Evolutionary conservation across 257 asterid genomes (phyloP).

Genomic region (Linderniella brevidens): DNA sequence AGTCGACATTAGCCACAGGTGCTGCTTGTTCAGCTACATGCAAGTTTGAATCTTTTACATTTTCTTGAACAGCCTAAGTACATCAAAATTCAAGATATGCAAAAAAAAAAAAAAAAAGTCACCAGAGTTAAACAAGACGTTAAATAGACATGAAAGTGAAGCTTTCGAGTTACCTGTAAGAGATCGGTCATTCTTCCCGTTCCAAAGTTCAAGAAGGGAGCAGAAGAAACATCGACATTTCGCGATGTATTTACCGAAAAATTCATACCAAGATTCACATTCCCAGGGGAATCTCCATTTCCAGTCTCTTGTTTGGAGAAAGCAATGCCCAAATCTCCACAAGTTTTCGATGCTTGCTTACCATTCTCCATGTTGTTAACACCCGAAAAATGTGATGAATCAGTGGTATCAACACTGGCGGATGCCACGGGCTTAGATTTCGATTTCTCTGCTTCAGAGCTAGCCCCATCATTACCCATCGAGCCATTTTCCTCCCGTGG

Average conservation of each 20-base stretch:
- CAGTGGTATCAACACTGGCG: no score
- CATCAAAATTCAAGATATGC: neutral
- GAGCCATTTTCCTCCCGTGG: neutral
- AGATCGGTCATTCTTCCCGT: slow-evolving; percentile 89
- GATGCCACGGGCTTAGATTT: neutral
- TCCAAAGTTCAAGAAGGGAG: slow-evolving; percentile 29
- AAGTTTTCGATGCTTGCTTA: no score
- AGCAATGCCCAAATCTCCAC: no score
- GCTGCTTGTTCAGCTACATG: neutral
- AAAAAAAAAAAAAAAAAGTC: neutral
- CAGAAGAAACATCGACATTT: slow-evolving; percentile 16
- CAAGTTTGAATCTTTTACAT: neutral
- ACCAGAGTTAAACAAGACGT: neutral
- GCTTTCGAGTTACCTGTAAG: slow-evolving; percentile 38
- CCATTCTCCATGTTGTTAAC: no score
- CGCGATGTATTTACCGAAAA: slow-evolving; percentile 18
- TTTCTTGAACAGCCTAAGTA: slow-evolving; percentile 9
- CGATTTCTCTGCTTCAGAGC: neutral
- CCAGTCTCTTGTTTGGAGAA: no score
- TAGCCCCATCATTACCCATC: neutral
- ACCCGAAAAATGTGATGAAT: no score
- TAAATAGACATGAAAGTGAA: neutral
- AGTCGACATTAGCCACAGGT: no score
- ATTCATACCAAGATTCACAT: slow-evolving; percentile 8
- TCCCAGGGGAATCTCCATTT: slow-evolving; percentile 4